Base-by-base conservation (phyloP, 1,284 basidiomycete species). In the Anthracocystis panici-leucophaei region DNA sequence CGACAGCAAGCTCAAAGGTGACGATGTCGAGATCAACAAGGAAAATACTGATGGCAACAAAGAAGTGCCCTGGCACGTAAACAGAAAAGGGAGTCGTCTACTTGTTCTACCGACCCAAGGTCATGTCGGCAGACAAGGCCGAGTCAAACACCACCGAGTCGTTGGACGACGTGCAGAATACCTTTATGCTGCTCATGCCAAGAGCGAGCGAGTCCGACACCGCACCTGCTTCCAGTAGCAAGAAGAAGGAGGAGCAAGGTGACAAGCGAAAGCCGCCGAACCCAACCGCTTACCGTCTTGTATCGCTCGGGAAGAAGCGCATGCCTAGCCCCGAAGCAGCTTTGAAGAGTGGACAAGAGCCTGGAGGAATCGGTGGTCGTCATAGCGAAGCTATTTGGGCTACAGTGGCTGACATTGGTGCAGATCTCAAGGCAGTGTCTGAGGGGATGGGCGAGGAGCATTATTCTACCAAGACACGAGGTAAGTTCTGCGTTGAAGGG, bases 101-200 rank as follows among this genome's bases (percentile, higher is more conserved):
- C 54, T 80, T 73, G 52, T 77, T 78, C 67, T 80, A 80, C 31
- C 65, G 78, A 18, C 78, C 78, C 45, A 80, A 78, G 55, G 78
- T 80, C 3, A 41, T 51, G 12, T 45, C 69, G 16, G 74, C 65
- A 12, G 60, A 76, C 49, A 57, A 65, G n/a, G 76, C 70, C 27
- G 69, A 76, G 18, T 50, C 44, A 18, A 60, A 45, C 27, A 45
- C 53, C 33, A 66, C 66, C 14, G 53, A 68, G 20, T 73, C 62
- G 14, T 42, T 80, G 45, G 75, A 80, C 48, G 72, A 72, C 29
- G 72, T 76, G 5, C 69, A 71, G 35, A 78, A 68, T 56, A 74
- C 71, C 1, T 71, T 71, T n/a, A 64, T 80, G 64, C 51, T 74
- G 41, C 72, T 79, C 21, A 60, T 77, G 0, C 77, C 73, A 2